Base-by-base conservation (phyloP, 306 rosid genomes). In the Trifolium repens region DNA sequence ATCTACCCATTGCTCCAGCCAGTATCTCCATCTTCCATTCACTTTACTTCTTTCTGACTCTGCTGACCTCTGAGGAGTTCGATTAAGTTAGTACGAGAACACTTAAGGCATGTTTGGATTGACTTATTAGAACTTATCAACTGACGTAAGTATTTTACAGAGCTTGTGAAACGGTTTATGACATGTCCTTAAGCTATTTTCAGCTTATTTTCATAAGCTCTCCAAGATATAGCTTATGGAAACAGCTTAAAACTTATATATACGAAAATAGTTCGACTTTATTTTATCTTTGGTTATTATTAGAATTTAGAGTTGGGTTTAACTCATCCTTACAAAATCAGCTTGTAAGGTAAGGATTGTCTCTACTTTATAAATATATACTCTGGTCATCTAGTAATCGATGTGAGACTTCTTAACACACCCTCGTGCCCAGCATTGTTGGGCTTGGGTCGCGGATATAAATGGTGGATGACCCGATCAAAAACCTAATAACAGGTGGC, bases 1-100 rank as follows among this genome's bases (percentile, higher is more conserved):
- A 52, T 94, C 97, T n/a, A 94, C 96, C 98, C 98, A 94, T 58
- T 90, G 96, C 77, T 90, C 97, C 40, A 94, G 83, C 97, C 98
- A 94, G 77, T 90, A 89, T 46, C 96, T 91, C 97, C 96, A 94
- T 90, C 98, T 86, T 84, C 97, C 97, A 58, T 69, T 89, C 7
- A 78, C 91, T 63, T 84, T 82, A 49, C 85, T 87, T 79, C 97
- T 81, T 58, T 94, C 98, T 34, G 94, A 26, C 72, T 94, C 98
- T 75, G 94, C 93, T 52, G 97, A 94, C 43, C 88, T 91, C 98
- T 94, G 88, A 16, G 59, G 69, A 67, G 22, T 13, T 35, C 15
- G 13, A 8, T 9, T 67, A n/a, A 26, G 50, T 82, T 27, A 78
- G 82, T 34, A 32, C 5, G 26, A 68, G n/a, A 77, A 74, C 19